A percentile compares a stretch with the other conserved stretches of the same genome.
These are phyloP conservation scores for Trametes hirsuta DNA, from an alignment of 1,284 basidiomycete species.

Conservation along the genomic window DNA sequence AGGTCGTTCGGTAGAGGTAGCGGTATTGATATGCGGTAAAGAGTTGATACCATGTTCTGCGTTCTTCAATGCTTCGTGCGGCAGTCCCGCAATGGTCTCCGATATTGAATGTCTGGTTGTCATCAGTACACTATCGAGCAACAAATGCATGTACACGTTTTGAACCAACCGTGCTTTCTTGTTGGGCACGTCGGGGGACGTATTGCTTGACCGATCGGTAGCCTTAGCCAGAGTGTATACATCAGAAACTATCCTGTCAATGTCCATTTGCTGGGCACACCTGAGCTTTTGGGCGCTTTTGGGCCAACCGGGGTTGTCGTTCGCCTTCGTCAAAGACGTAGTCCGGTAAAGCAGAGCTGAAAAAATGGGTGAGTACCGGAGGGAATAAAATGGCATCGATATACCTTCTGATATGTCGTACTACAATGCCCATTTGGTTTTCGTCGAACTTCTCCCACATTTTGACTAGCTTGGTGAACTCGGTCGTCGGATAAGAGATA, in stretches of 20 bases:
- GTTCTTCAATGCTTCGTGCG: slow-evolving; percentile 25
- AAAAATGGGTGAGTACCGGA: slow-evolving; percentile 15
- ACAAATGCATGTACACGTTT: slow-evolving; percentile 20
- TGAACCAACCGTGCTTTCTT: slow-evolving; percentile 65
- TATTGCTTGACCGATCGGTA: slow-evolving; percentile 62
- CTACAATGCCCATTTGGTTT: slow-evolving; percentile 90
- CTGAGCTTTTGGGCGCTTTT: slow-evolving; percentile 78
- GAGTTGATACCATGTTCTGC: slow-evolving; percentile 27
- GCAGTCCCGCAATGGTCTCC: slow-evolving; percentile 22
- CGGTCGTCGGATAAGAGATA: slow-evolving; percentile 95
- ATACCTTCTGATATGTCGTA: slow-evolving; percentile 93
- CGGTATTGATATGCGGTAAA: slow-evolving; percentile 13
- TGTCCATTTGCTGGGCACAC: slow-evolving; percentile 45
- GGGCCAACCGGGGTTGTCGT: slow-evolving; percentile 65
- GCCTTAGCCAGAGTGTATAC: slow-evolving; percentile 44
- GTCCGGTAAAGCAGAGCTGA: slow-evolving; percentile 75
- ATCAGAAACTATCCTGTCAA: not conserved
- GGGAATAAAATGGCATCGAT: slow-evolving; percentile 27
- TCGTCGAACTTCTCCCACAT: slow-evolving; percentile 97
- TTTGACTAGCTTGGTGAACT: slow-evolving; percentile 96
- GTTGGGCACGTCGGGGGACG: slow-evolving; percentile 72
- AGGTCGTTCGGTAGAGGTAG: slow-evolving; percentile 17
- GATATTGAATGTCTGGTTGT: slow-evolving; percentile 43
- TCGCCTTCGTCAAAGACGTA: slow-evolving; percentile 84
- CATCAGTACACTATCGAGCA: slow-evolving; percentile 29